phyloP scores from a whole-genome alignment of 805 yeast genomes.

The Starmerella potacharoeniae region DNA sequence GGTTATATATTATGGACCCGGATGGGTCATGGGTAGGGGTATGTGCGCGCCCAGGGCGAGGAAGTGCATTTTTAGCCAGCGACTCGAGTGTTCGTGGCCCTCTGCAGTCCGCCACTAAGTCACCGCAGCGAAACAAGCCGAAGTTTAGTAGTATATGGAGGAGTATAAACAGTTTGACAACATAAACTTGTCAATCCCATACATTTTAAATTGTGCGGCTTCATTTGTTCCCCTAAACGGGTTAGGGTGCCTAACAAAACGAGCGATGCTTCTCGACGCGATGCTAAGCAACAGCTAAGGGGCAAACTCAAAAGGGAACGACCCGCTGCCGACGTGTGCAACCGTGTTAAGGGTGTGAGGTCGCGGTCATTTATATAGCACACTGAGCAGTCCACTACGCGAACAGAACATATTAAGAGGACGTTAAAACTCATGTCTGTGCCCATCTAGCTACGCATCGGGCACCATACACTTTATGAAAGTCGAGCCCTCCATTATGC shows the following conservation, averaged over 20 bases:
- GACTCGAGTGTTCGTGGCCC: not conserved
- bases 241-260: not conserved
- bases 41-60: not conserved
- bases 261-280: not conserved
- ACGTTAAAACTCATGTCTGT: too few species aligned
- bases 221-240: not conserved
- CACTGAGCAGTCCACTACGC: too few species aligned
- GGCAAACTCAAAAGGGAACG: too few species aligned
- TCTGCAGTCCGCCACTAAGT: not conserved
- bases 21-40: not conserved
- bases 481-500: too few species aligned
- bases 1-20: not conserved
- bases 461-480: too few species aligned
- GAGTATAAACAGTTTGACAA: constrained; percentile 1
- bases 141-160: not conserved
- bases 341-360: too few species aligned
- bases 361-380: too few species aligned
- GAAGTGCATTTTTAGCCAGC: not conserved
- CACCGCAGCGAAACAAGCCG: not conserved
- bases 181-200: not conserved
- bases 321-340: too few species aligned
- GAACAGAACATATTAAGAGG: too few species aligned
- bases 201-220: constrained; percentile 1
- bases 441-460: too few species aligned
- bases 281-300: not conserved